These are phyloP conservation scores for Phytopythium delawarense DNA, from an alignment of 352 stramenopile species.

Conservation along the genomic window DNA sequence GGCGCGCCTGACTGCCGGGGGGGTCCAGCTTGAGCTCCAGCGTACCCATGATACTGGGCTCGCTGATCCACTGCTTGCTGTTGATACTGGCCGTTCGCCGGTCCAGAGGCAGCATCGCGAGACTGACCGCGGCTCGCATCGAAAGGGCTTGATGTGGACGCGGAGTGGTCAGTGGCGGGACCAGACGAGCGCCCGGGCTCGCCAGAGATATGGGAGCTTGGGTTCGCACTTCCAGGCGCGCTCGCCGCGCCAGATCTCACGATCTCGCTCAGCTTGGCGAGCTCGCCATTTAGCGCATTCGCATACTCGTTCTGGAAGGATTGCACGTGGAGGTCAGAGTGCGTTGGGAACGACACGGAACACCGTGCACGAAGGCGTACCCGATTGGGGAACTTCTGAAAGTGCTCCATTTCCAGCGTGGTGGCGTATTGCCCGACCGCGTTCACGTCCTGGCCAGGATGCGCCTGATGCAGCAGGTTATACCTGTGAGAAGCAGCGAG, in stretches of 20 bases:
- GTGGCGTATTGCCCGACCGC: slow-evolving; percentile 54
- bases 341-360: background rate
- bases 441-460: slow-evolving; percentile 47
- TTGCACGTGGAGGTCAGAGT: background rate
- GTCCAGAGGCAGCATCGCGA: background rate
- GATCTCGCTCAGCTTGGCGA: slow-evolving; percentile 59
- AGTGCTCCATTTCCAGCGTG: slow-evolving; percentile 68
- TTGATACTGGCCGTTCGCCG: background rate
- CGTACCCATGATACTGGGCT: background rate
- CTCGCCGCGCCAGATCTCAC: slow-evolving; percentile 13
- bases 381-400: slow-evolving; percentile 29
- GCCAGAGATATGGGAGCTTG: background rate
- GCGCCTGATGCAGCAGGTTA: slow-evolving; percentile 40
- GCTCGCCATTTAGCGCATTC: slow-evolving; percentile 49
- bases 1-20: background rate
- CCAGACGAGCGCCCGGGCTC: background rate
- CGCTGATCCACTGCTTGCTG: background rate
- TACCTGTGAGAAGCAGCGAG: slow-evolving; percentile 4
- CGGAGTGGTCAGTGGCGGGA: background rate
- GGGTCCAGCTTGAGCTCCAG: background rate
- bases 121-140: background rate
- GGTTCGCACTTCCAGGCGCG: background rate
- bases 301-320: slow-evolving; percentile 44
- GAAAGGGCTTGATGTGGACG: background rate
- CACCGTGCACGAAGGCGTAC: slow-evolving; percentile 16